Percentiles rank a stretch among this genome's conserved stretches.
Evolutionary conservation across 805 yeast genomes (phyloP).

Genomic region (Myxozyma vanderwaltii): DNA sequence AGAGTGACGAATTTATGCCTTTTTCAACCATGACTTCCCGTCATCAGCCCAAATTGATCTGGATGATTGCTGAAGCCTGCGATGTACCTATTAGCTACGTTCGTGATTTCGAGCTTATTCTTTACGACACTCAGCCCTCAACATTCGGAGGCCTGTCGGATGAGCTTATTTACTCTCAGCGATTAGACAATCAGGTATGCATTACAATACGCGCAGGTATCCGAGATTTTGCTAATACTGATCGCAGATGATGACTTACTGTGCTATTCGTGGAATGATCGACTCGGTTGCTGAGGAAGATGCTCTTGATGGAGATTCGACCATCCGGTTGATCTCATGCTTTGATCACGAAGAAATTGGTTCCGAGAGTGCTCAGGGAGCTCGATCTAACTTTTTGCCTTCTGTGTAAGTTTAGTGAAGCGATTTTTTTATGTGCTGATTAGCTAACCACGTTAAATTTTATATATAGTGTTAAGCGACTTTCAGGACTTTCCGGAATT

Average conservation of each 20-base stretch:
- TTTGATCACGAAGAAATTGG: constrained; percentile 98
- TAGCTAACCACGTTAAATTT: neutral
- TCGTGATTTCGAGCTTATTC: constrained; percentile 85
- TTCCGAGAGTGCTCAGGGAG: constrained; percentile 93
- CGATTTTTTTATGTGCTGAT: neutral
- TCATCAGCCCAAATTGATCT: constrained; percentile 73
- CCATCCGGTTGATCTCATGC: constrained; percentile 73
- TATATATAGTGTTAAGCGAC: constrained; percentile 24
- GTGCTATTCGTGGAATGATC: constrained; percentile 72
- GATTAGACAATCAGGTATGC: constrained; percentile 79
- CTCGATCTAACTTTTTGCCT: constrained; percentile 87
- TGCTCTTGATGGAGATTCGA: constrained; percentile 51
- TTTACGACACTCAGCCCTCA: constrained; percentile 83
- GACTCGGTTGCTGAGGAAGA: constrained; percentile 47
- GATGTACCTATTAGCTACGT: constrained; percentile 54
- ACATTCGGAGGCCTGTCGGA: constrained; percentile 84
- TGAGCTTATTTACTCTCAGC: constrained; percentile 88
- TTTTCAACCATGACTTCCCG: constrained; percentile 66
- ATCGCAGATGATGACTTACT: constrained; percentile 54
- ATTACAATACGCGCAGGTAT: neutral
- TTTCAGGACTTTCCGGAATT: constrained; percentile 34
- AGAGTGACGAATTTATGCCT: constrained; percentile 62
- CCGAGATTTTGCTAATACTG: neutral
- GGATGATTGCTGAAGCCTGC: constrained; percentile 67
- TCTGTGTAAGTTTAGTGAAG: constrained; percentile 48